phyloP scores from a whole-genome alignment of 257 asterid species.

The Dorcoceras hygrometricum region DNA sequence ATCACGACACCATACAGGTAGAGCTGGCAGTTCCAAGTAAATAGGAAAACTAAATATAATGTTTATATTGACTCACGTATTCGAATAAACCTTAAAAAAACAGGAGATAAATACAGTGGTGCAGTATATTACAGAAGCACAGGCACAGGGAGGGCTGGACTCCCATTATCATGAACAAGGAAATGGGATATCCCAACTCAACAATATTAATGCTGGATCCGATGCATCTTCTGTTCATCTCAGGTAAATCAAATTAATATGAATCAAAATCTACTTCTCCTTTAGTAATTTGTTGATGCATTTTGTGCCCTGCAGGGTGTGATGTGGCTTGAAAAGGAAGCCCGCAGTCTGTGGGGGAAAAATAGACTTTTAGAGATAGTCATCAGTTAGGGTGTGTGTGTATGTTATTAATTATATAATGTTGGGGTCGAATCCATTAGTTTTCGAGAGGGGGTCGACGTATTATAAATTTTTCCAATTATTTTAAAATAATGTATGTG shows the following conservation, averaged over 20 bases:
- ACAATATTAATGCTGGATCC: not conserved
- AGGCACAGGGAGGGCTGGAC: conserved; percentile 34
- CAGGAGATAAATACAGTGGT: conserved; percentile 59
- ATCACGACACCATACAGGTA: conserved; percentile 72
- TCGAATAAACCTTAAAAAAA: conserved; percentile 33
- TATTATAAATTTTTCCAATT: too few relatives aligned
- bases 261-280: too few relatives aligned
- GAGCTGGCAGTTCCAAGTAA: not conserved
- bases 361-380: too few relatives aligned
- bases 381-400: too few relatives aligned
- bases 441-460: not conserved
- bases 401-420: too few relatives aligned
- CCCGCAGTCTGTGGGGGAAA: too few relatives aligned
- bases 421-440: too few relatives aligned
- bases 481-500: not conserved
- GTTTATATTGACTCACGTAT: too few relatives aligned
- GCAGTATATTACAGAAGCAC: conserved; percentile 55
- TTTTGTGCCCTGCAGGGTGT: not conserved
- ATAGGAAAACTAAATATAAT: too few relatives aligned
- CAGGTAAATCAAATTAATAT: not conserved
- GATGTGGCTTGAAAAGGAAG: too few relatives aligned
- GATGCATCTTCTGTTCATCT: not conserved
- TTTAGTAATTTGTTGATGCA: too few relatives aligned
- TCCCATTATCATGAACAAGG: not conserved
- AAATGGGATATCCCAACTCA: not conserved